phyloP scores from a whole-genome alignment of 805 yeast species.

The Saccharomycopsis sp. region DNA sequence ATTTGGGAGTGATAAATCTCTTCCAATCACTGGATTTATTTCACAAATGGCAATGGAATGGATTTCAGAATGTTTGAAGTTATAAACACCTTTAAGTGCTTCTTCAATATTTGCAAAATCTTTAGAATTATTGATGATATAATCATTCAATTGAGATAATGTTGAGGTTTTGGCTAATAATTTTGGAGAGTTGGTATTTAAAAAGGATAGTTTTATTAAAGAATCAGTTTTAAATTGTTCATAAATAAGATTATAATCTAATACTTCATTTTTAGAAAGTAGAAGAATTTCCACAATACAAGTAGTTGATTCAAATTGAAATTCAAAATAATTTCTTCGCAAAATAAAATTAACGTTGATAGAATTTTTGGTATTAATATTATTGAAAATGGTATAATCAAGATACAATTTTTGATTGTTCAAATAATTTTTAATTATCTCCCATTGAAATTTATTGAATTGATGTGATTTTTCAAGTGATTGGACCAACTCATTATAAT shows the following conservation, averaged over 20 bases:
- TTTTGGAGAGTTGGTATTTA: conserved; percentile 2
- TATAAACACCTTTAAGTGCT: conserved; percentile 12
- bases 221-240: conserved; percentile 7
- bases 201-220: conserved; percentile 8
- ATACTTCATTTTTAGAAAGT: conserved; percentile 8
- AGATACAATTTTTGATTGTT: conserved; percentile 15
- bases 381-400: conserved; percentile 15
- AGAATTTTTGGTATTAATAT: conserved; percentile 5
- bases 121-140: background rate
- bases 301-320: conserved; percentile 13
- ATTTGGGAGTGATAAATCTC: conserved; percentile 27
- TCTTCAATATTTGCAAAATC: conserved; percentile 9
- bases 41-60: conserved; percentile 22
- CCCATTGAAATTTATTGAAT: conserved; percentile 15
- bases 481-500: too few relatives aligned
- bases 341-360: conserved; percentile 9
- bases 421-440: conserved; percentile 10
- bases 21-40: conserved; percentile 22
- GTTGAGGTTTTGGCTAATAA: background rate
- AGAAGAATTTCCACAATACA: conserved; percentile 14
- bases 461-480: conserved; percentile 3
- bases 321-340: conserved; percentile 17
- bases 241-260: conserved; percentile 9
- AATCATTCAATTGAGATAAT: background rate
- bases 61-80: conserved; percentile 13